Base-by-base conservation (phyloP, 225 moss, liverwort and hornwort species). In the Physcomitrellopsis africana region DNA sequence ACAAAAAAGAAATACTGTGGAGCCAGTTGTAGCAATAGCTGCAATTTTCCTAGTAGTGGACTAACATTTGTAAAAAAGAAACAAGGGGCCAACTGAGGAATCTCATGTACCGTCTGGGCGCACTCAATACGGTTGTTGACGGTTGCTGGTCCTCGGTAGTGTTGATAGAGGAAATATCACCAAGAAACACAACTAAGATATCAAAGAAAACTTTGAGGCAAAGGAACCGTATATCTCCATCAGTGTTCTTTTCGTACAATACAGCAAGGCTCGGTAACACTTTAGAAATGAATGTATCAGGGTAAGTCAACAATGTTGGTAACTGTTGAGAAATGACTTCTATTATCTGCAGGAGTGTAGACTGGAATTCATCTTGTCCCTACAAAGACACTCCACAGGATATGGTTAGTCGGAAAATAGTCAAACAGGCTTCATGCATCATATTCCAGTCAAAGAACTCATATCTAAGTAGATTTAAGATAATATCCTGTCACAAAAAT, bases 191-290 rank as follows among this genome's bases (percentile, higher is more conserved):
- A 45, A 93, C 86, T 68, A 91, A 73, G 16, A 82, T 85, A 65
- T 93, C 91, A 48, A 93, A 93, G 74, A 93, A 93, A 19, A 93
- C 81, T 72, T 93, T 93, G 63, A 91, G 89, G 60, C 87, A 89
- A 32, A 91, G 77, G 74, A 91, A 93, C 53, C 89, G 81, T 74
- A 83, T 86, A 63, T 93, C 93, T 68, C 93, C 91, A 79, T 93
- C 91, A 20, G 86, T 76, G 44, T 81, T 87, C 70, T 85, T 85
- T 46, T 87, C 84, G 53, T 91, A 93, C 19, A 89, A 68, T 16
- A 87, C 70, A 72, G 91, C 85, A 27, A 93, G 75, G 69, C 93
- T 89, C 23, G 91, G 93, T 60, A 93, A 54, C 49, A 91, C 80
- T 63, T 89, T 68, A 15, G 81, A 73, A 60, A 91, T 87, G 68